Percentiles rank a stretch among this genome's conserved stretches.
phyloP scores from a whole-genome alignment of 495 filamentous ascomycete genomes.

The Penicillium simplicissimum region DNA sequence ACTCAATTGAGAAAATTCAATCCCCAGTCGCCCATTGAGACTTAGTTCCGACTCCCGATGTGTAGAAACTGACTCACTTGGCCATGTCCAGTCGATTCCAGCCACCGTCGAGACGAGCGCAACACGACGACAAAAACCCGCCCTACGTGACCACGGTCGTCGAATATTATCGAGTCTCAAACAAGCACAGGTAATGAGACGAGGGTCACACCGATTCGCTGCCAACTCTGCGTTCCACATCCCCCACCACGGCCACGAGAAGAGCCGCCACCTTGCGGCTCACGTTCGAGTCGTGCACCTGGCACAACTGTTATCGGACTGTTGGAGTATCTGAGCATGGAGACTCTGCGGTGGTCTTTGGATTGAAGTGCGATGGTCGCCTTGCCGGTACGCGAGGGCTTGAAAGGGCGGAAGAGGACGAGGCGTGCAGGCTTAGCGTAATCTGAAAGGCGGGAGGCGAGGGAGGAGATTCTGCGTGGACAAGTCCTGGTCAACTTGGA shows the following conservation, averaged over 20 bases:
- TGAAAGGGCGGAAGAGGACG: neutral
- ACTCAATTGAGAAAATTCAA: neutral
- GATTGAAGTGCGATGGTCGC: neutral
- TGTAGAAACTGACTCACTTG: neutral
- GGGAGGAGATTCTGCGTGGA: slow-evolving; percentile 5
- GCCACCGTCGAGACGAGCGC: neutral
- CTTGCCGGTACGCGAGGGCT: slow-evolving; percentile 12
- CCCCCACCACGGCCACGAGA: neutral
- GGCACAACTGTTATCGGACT: neutral
- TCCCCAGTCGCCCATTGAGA: neutral
- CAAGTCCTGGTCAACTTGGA: neutral
- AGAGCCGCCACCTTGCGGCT: slow-evolving; percentile 3
- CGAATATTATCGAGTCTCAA: neutral
- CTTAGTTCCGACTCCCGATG: neutral
- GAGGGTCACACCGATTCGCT: slow-evolving; percentile 1
- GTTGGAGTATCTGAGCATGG: neutral
- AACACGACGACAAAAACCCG: neutral
- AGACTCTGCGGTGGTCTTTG: neutral
- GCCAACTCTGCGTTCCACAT: slow-evolving; percentile 7
- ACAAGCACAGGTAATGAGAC: neutral
- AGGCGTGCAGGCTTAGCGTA: slow-evolving; percentile 5
- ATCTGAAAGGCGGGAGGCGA: slow-evolving; percentile 3
- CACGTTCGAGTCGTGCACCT: slow-evolving; percentile 5
- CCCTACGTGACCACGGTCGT: neutral
- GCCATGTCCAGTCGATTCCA: neutral